Percentiles rank a stretch among this genome's conserved stretches.
Evolutionary conservation across 2,329 filamentous ascomycete species (phyloP).

Genomic region (Ophiostoma piceae): DNA sequence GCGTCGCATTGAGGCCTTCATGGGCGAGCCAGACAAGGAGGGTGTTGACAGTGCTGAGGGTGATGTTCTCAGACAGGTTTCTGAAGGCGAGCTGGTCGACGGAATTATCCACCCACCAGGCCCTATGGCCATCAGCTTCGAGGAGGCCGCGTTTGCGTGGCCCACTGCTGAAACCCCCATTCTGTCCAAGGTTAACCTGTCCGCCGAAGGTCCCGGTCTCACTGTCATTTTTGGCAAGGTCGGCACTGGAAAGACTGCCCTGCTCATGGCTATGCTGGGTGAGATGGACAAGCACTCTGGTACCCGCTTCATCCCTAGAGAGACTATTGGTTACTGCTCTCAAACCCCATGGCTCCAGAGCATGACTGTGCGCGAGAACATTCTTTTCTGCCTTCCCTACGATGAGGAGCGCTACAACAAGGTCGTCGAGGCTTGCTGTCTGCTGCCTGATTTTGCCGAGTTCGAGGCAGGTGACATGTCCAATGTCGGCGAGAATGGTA

Average conservation of each 20-base stretch:
- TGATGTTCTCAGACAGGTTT: conserved; percentile 23
- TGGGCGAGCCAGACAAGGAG: conserved; percentile 75
- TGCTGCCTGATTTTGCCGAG: conserved; percentile 51
- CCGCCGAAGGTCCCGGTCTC: conserved; percentile 47
- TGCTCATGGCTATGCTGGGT: conserved; percentile 55
- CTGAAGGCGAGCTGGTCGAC: conserved; percentile 17
- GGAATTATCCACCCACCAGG: conserved; percentile 24
- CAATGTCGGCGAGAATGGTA: conserved; percentile 57
- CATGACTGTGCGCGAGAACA: conserved; percentile 61
- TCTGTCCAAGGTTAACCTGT: conserved; percentile 41
- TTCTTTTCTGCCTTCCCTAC: conserved; percentile 54
- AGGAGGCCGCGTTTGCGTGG: conserved; percentile 70
- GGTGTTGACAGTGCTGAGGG: conserved; percentile 39
- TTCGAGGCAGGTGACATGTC: conserved; percentile 55
- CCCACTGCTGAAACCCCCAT: conserved; percentile 58
- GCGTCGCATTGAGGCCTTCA: conserved; percentile 76
- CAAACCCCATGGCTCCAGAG: conserved; percentile 62
- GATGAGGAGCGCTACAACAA: conserved; percentile 52
- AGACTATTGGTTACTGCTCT: conserved; percentile 51
- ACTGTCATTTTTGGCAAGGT: conserved; percentile 56
- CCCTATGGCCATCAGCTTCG: conserved; percentile 47
- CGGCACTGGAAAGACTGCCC: conserved; percentile 56
- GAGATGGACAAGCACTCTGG: conserved; percentile 62
- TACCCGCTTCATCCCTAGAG: conserved; percentile 41
- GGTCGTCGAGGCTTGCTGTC: conserved; percentile 57